phyloP scores from a whole-genome alignment of 2,329 filamentous ascomycete genomes.

The Sarocladium kiliense region DNA sequence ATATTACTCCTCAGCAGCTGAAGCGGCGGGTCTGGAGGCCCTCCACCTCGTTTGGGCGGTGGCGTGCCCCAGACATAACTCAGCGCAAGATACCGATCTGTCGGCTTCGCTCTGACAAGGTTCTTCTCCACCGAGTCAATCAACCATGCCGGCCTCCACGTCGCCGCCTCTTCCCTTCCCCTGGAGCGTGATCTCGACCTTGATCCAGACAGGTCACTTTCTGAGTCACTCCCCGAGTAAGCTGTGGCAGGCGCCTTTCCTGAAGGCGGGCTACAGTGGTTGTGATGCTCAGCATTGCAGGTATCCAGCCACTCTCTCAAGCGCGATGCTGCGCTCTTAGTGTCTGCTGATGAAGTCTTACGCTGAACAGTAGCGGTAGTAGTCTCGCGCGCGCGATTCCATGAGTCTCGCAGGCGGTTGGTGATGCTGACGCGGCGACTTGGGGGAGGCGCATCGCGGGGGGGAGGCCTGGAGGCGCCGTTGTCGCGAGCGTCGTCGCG shows the following conservation, averaged over 20 bases:
- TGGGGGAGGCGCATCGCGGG: conserved; percentile 18
- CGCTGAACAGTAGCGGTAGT: conserved; percentile 20
- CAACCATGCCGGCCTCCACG: conserved; percentile 35
- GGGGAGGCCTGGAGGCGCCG: neutral
- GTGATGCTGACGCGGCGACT: conserved; percentile 37
- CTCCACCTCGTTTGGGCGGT: conserved; percentile 15
- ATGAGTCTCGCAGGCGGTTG: conserved; percentile 30
- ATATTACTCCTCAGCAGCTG: conserved; percentile 32
- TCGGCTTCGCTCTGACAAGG: conserved; percentile 31
- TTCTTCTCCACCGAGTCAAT: conserved; percentile 34
- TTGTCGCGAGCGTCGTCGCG: conserved; percentile 5
- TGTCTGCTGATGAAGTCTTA: conserved; percentile 25
- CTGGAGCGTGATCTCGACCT: conserved; percentile 14
- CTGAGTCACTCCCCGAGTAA: neutral
- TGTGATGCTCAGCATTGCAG: conserved; percentile 35
- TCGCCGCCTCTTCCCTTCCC: conserved; percentile 13
- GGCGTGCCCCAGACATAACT: conserved; percentile 39
- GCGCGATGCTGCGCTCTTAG: conserved; percentile 29
- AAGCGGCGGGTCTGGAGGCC: conserved; percentile 19
- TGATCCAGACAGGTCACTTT: conserved; percentile 15
- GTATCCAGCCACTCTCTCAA: conserved; percentile 38
- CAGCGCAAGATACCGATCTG: conserved; percentile 37
- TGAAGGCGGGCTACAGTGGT: conserved; percentile 27
- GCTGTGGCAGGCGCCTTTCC: neutral
- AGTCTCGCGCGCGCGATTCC: conserved; percentile 26